These are phyloP conservation scores for Stachybotrys elegans DNA, from an alignment of 2,329 filamentous ascomycete genomes.

Conservation along the genomic window DNA sequence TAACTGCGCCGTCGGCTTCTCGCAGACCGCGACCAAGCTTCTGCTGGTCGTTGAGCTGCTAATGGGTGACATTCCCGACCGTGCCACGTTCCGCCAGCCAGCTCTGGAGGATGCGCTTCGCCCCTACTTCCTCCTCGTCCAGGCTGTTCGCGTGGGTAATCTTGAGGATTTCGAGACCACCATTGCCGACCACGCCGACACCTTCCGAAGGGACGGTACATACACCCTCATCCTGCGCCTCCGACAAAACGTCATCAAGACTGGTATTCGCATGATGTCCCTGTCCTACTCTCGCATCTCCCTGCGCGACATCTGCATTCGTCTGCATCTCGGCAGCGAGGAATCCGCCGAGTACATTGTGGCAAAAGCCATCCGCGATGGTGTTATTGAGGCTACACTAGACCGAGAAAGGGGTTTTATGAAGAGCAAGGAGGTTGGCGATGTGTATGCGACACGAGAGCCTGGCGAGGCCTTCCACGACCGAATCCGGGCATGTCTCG, in stretches of 20 bases:
- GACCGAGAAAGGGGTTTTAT: conserved; percentile 95
- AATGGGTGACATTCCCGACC: conserved; percentile 98
- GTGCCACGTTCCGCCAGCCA: conserved; percentile 86
- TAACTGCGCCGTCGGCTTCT: conserved; percentile 85
- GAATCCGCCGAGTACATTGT: conserved; percentile 99
- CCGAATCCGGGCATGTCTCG: conserved; percentile 85
- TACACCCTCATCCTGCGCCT: conserved; percentile 93
- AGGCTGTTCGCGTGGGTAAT: conserved; percentile 94
- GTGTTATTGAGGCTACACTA: conserved; percentile 90
- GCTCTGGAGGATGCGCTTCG: conserved; percentile 81
- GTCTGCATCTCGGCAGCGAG: conserved; percentile 87
- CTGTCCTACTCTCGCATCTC: conserved; percentile 97
- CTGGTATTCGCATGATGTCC: conserved; percentile 98
- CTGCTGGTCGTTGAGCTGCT: conserved; percentile 91
- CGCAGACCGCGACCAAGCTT: conserved; percentile 94
- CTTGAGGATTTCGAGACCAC: conserved; percentile 87
- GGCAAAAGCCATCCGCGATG: conserved; percentile 95
- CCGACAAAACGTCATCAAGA: conserved; percentile 98
- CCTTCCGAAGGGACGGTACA: conserved; percentile 89
- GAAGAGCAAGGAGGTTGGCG: conserved; percentile 95
- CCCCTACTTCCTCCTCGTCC: conserved; percentile 90
- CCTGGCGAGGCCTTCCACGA: conserved; percentile 97
- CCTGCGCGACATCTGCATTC: conserved; percentile 93
- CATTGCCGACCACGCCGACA: conserved; percentile 73
- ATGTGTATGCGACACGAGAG: conserved; percentile 93